Percentiles rank a stretch among this genome's conserved stretches.
These are phyloP conservation scores for Colletotrichum sp. DNA, from an alignment of 2,329 filamentous ascomycete species.

Conservation along the genomic window DNA sequence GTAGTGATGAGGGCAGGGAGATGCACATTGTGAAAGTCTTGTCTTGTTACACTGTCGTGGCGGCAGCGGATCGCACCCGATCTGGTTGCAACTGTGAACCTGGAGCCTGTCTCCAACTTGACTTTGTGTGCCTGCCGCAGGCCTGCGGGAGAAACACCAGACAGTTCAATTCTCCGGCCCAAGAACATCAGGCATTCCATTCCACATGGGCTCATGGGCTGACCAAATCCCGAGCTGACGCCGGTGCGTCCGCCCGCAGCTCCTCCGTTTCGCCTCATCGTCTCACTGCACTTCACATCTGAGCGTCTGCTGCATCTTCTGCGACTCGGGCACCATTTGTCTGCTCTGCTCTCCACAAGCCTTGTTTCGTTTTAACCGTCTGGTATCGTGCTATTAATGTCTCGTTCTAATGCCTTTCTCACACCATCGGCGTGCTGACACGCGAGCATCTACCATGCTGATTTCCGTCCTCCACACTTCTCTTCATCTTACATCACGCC, in stretches of 20 bases:
- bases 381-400: constrained; percentile 21
- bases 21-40: not conserved
- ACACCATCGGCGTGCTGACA: not conserved
- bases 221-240: not conserved
- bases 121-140: not conserved
- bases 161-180: not conserved
- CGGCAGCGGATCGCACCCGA: not conserved
- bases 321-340: not conserved
- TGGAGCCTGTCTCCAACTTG: not conserved
- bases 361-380: constrained; percentile 17
- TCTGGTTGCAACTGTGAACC: not conserved
- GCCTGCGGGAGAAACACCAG: not conserved
- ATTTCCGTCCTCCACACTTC: not conserved
- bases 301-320: not conserved
- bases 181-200: not conserved
- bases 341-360: not conserved
- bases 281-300: constrained; percentile 2
- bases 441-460: constrained; percentile 6
- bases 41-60: not conserved
- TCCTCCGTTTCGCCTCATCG: constrained; percentile 16
- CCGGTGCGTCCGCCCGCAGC: not conserved
- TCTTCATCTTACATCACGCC: not conserved
- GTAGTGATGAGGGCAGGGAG: not conserved
- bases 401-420: not conserved
- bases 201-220: not conserved